Base-by-base conservation (phyloP, 106 monocot species). In the Gastrodia elata region DNA sequence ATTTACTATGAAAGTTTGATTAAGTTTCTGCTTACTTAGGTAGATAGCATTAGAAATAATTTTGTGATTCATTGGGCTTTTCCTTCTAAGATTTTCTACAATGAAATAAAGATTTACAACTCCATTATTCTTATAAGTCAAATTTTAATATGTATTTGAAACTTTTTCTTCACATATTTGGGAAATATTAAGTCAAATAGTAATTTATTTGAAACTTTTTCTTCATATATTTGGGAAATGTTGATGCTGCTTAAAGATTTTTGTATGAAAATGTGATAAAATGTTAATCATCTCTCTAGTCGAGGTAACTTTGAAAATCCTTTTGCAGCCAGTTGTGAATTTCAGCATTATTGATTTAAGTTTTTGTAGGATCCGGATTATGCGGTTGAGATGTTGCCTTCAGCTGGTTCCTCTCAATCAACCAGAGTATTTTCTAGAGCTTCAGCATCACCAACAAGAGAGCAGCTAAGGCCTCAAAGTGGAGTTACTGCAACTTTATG, bases 331-430 rank as follows among this genome's bases (percentile, higher is more conserved):
- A 67, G 22, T 5, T 67, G n/a, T 36, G 24, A 5, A 4, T 20
- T 37, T 20, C 5, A 35, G 34, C 41, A 25, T 1, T 39, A 8
- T 69, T 26, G 40, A 24, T 69, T 28, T 69, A 37, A 22, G 15
- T 40, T 35, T 34, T 11, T 75, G 20, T 57, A 91, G 88, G 94
- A 91, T 79, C 94, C 94, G 64, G 83, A 84, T 80, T 78, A 86
- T 75, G 82, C 84, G 36, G 86, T 94, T 71, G 94, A 90, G 77
- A 37, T 83, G 24, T 88, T 94, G 79, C 59, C 85, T 32, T 73
- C 84, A 36, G 75, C 74, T 18, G 77, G 74, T 76, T 86, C 86
- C 33, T 84, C 94, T 41, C 88, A 91, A 75, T 64, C 84, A 68
- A n/a, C 87, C 24, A 75, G 84, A 71, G 57, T 77, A 33, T 76